phyloP scores from a whole-genome alignment of 1,284 basidiomycete genomes.

The Tylopilus orsonianus region DNA sequence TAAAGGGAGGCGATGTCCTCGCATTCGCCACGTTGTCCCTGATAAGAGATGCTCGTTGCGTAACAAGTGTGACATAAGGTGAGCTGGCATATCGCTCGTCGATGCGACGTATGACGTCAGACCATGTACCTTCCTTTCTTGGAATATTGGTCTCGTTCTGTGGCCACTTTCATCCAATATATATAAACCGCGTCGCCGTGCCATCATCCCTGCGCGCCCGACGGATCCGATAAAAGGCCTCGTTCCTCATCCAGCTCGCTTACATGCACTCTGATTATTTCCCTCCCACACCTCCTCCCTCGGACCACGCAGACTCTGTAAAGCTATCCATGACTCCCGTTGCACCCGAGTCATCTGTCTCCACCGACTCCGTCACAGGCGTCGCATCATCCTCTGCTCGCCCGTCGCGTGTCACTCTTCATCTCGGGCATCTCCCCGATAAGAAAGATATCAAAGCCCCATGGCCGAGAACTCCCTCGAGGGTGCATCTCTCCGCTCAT shows the following conservation, averaged over 20 bases:
- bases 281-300: conserved; percentile 21
- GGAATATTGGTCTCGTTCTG: conserved; percentile 13
- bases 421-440: conserved; percentile 68
- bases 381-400: conserved; percentile 36
- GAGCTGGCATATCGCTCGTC: neutral
- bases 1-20: conserved; percentile 4
- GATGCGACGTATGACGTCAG: conserved; percentile 22
- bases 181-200: conserved; percentile 19
- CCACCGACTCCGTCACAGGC: neutral
- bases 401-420: conserved; percentile 62
- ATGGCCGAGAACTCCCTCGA: conserved; percentile 71
- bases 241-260: neutral
- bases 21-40: conserved; percentile 7
- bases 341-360: neutral
- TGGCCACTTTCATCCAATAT: conserved; percentile 21
- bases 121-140: conserved; percentile 31
- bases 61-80: conserved; percentile 4
- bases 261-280: conserved; percentile 29
- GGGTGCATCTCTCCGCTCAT: conserved; percentile 40
- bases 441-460: conserved; percentile 67
- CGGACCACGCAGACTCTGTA: conserved; percentile 11
- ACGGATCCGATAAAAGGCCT: conserved; percentile 19
- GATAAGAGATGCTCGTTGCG: conserved; percentile 10
- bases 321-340: conserved; percentile 11
- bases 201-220: neutral